phyloP scores from a whole-genome alignment of 2,329 filamentous ascomycete species.

The Epicoccum sorghinum region DNA sequence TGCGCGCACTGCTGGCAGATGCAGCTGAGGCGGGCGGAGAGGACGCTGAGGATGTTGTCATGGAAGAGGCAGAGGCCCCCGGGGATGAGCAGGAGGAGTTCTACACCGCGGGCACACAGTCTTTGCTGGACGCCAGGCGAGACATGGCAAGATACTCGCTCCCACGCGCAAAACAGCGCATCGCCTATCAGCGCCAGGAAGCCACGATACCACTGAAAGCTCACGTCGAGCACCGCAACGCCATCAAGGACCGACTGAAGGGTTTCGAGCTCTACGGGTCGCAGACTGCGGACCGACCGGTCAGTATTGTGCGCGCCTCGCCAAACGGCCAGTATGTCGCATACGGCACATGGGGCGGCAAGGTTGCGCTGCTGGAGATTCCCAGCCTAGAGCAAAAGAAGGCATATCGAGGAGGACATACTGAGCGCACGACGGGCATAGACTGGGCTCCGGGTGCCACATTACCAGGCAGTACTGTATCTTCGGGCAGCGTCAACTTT shows the following conservation, averaged over 20 bases:
- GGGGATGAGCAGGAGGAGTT: conserved; percentile 76
- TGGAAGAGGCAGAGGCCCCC: conserved; percentile 62
- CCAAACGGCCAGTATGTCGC: conserved; percentile 84
- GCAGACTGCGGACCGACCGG: conserved; percentile 87
- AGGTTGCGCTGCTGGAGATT: conserved; percentile 83
- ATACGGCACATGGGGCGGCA: conserved; percentile 90
- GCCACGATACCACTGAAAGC: conserved; percentile 83
- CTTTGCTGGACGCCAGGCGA: conserved; percentile 76
- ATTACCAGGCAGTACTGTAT: conserved; percentile 71
- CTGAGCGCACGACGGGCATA: conserved; percentile 85
- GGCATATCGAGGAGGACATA: conserved; percentile 79
- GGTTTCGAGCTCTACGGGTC: conserved; percentile 91
- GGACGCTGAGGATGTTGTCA: conserved; percentile 57
- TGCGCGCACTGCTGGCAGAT: conserved; percentile 79
- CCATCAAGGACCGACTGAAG: conserved; percentile 80
- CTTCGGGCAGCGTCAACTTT: conserved; percentile 77
- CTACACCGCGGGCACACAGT: conserved; percentile 81
- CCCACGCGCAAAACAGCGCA: conserved; percentile 76
- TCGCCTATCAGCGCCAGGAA: conserved; percentile 80
- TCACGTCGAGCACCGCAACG: conserved; percentile 90
- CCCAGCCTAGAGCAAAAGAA: conserved; percentile 80
- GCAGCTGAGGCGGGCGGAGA: conserved; percentile 69
- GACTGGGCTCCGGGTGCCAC: conserved; percentile 89
- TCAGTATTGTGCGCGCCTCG: conserved; percentile 90
- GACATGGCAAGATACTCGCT: conserved; percentile 84